Conservation (phyloP, 1,284 basidiomycete species). For the Apiotrichum gamsii region DNA sequence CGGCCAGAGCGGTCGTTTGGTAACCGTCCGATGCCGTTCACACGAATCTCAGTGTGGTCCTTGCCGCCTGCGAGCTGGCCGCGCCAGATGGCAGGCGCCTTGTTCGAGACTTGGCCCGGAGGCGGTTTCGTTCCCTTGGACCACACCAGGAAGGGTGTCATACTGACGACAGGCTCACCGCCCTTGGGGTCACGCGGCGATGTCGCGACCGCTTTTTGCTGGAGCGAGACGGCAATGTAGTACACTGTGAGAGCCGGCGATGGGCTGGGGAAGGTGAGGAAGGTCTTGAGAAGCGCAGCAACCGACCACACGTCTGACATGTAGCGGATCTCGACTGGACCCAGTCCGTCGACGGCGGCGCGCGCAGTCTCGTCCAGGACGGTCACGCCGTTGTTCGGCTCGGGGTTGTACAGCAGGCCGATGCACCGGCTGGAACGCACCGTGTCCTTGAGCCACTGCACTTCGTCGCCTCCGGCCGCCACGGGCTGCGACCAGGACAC, state of each 20-base stretch:
- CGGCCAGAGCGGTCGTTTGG: constrained; percentile 33
- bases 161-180: constrained; percentile 8
- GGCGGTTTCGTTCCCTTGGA: constrained; percentile 9
- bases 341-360: constrained; percentile 8
- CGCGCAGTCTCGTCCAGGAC: constrained; percentile 15
- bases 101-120: constrained; percentile 4
- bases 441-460: constrained; percentile 24
- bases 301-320: constrained; percentile 28
- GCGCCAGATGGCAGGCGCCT: constrained; percentile 27
- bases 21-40: constrained; percentile 21
- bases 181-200: constrained; percentile 27
- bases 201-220: constrained; percentile 26
- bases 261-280: constrained; percentile 17
- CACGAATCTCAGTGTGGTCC: constrained; percentile 10
- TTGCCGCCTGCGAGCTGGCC: constrained; percentile 15
- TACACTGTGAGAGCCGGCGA: constrained; percentile 26
- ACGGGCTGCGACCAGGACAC: constrained; percentile 17
- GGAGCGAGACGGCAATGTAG: constrained; percentile 24
- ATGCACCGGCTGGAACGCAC: constrained; percentile 16
- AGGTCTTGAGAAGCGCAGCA: constrained; percentile 24
- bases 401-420: constrained; percentile 26
- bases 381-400: constrained; percentile 21
- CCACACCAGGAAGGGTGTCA: constrained; percentile 16
- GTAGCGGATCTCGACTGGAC: constrained; percentile 8
- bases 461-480: constrained; percentile 5